Base-by-base conservation (phyloP, 2,329 filamentous ascomycete species). In the Macroventuria anomochaeta region DNA sequence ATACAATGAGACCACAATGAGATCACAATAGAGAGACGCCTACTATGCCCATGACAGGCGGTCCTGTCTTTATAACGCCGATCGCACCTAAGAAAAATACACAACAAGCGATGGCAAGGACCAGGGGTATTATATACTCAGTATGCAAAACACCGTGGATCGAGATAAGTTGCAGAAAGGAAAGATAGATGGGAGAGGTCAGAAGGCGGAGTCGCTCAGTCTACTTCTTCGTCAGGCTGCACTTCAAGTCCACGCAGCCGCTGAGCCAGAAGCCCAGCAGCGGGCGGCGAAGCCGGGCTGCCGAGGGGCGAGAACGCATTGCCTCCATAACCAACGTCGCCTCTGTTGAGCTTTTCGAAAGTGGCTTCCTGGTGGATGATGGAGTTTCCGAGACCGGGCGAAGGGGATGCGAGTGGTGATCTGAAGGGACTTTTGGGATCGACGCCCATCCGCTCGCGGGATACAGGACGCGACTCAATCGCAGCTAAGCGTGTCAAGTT, bases 251-350 rank as follows among this genome's bases (percentile, higher is more conserved):
- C 83, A 59, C 85, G 82, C 37, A 93, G 76, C 51, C 86, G 82
- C 69, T 85, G 85, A 10, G 90, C 90, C 13, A 95, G 76, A 13
- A 95, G 74, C 2, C 89, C 85, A 64, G 91, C 87, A 4, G 83
- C 80, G 80, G 31, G 87, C 83, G 65, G 89, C 87, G 29, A 86
- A 82, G 17, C 56, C n/a, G 63, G 52, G n/a, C 64, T 63, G 18
- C 58, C 46, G 7, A 69, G 29, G n/a, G 67, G 64, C 28, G 63
- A 64, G 48, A 71, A 73, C 13, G 68, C 70, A 34, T 72, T 72
- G 6, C 69, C 67, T 10, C 69, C 79, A 49, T 75, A 76, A n/a
- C 75, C 74, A 26, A 73, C 72, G 55, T 91, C 86, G 5, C 85
- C 86, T 68, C 83, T 88, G 63, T 70, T 85, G 17, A 91, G 82